Percentiles rank a stretch among this genome's conserved stretches.
Evolutionary conservation across 345 rosid genomes (phyloP).

Genomic region (Lumnitzera racemosa): DNA sequence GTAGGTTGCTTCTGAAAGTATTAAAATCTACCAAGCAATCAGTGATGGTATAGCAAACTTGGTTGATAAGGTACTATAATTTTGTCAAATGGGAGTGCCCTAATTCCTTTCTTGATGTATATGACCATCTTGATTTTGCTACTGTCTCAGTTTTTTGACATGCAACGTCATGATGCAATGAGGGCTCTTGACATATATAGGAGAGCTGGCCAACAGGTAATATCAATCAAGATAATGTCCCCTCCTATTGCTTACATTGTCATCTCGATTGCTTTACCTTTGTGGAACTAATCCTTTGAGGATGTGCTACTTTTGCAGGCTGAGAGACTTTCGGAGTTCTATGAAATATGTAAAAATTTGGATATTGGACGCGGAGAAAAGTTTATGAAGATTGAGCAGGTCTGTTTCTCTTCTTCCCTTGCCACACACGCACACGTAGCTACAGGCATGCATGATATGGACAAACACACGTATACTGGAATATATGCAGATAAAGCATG

Average conservation of each 20-base stretch:
- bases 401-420: constrained; percentile 17
- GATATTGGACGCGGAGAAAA: constrained; percentile 78
- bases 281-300: no score
- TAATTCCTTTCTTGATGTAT: background rate
- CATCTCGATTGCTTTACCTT: no score
- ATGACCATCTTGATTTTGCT: constrained; percentile 12
- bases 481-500: background rate
- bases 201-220: constrained; percentile 89
- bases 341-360: constrained; percentile 81
- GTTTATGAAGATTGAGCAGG: constrained; percentile 93
- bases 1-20: constrained; percentile 88
- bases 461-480: background rate
- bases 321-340: constrained; percentile 87
- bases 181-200: constrained; percentile 79
- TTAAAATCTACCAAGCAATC: constrained; percentile 82
- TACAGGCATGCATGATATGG: no score
- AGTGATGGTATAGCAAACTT: constrained; percentile 79
- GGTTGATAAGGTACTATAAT: constrained; percentile 70
- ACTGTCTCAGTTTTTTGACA: constrained; percentile 81
- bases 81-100: no score
- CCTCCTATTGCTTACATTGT: no score
- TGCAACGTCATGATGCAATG: constrained; percentile 80
- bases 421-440: background rate
- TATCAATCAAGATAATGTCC: background rate
- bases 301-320: constrained; percentile 43